Percentiles rank a stretch among this genome's conserved stretches.
phyloP scores from a whole-genome alignment of 805 yeast species.

The Barnettozyma vustinii region DNA sequence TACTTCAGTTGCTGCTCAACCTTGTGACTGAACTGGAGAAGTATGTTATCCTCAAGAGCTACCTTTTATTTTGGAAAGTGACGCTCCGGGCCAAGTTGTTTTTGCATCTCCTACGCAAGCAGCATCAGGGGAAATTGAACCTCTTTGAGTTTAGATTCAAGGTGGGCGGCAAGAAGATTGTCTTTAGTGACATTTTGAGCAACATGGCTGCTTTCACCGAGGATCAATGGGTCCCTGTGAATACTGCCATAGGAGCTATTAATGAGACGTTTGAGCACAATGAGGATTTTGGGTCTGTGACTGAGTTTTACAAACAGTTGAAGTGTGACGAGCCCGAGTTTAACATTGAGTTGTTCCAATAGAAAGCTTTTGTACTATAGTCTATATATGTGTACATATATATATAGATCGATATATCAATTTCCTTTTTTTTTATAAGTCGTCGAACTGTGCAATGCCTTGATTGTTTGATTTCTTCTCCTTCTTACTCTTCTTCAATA shows the following conservation, averaged over 20 bases:
- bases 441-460: conserved; percentile 60
- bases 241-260: conserved; percentile 11
- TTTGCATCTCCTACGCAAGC: conserved; percentile 14
- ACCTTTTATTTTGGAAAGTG: conserved; percentile 18
- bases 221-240: conserved; percentile 8
- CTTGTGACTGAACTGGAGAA: conserved; percentile 19
- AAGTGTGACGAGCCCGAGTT: conserved; percentile 18
- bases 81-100: conserved; percentile 11
- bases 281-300: conserved; percentile 3
- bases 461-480: conserved; percentile 37
- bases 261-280: conserved; percentile 14
- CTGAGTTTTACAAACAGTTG: conserved; percentile 11
- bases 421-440: conserved; percentile 29
- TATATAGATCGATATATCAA: neutral
- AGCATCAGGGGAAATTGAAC: conserved; percentile 10
- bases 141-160: conserved; percentile 7
- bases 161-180: conserved; percentile 9
- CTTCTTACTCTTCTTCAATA: conserved; percentile 61
- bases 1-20: conserved; percentile 5
- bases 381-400: too few species aligned
- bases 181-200: conserved; percentile 11
- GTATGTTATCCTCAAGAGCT: conserved; percentile 12
- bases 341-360: conserved; percentile 12
- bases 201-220: conserved; percentile 4
- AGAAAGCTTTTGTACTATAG: neutral